phyloP scores from a whole-genome alignment of 2,329 filamentous ascomycete species.

The Teratosphaeria destructans region DNA sequence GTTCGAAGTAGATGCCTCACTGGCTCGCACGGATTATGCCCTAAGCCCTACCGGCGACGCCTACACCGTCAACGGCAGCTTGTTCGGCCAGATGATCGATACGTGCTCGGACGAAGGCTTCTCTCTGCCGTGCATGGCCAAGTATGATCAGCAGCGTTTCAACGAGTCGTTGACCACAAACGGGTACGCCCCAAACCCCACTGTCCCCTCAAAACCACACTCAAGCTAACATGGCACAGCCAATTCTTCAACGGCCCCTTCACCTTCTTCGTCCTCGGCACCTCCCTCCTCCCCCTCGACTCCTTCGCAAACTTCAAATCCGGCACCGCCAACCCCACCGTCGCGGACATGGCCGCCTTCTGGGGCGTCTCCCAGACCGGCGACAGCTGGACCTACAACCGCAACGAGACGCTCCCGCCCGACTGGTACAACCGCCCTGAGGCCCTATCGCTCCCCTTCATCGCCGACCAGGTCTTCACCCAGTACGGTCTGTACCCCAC shows the following conservation, averaged over 20 bases:
- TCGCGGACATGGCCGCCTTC: background rate
- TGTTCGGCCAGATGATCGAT: constrained; percentile 17
- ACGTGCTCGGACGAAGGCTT: background rate
- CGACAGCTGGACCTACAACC: constrained; percentile 1
- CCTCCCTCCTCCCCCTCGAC: constrained; percentile 1
- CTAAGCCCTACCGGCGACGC: constrained; percentile 18
- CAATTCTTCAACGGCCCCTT: constrained; percentile 3
- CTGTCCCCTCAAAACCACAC: background rate
- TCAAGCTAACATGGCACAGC: background rate
- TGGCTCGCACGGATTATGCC: constrained; percentile 29
- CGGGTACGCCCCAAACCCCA: background rate
- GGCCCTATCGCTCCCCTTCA: background rate
- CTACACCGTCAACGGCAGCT: constrained; percentile 27
- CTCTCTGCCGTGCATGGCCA: background rate
- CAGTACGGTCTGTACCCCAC: background rate
- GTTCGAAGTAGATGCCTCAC: constrained; percentile 27
- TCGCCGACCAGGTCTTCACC: background rate
- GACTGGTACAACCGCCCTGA: constrained; percentile 1
- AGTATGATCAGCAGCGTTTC: constrained; percentile 1
- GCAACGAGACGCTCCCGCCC: background rate
- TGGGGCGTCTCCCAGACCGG: background rate
- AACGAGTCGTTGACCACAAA: constrained; percentile 1
- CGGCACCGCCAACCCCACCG: constrained; percentile 1
- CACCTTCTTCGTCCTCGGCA: constrained; percentile 2
- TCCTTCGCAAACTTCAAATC: constrained; percentile 1